These are phyloP conservation scores for Tagetes erecta DNA, from an alignment of 129 eudicot species.

Conservation along the genomic window DNA sequence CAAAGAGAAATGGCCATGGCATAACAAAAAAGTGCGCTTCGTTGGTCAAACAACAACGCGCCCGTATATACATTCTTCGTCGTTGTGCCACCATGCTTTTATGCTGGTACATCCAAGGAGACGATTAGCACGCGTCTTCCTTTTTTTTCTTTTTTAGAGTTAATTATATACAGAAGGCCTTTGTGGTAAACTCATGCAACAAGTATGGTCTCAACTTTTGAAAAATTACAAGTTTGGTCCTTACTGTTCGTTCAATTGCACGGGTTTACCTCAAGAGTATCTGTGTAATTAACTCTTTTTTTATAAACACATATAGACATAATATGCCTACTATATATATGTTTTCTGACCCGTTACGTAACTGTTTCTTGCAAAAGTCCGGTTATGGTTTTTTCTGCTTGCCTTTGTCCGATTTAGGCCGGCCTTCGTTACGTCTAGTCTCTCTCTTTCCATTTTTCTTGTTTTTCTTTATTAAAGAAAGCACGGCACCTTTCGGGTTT, in stretches of 20 bases:
- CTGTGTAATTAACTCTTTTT: not conserved
- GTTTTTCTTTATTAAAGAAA: not conserved
- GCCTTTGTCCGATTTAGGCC: not conserved
- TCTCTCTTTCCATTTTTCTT: not conserved
- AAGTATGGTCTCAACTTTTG: no score
- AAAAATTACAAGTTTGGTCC: no score
- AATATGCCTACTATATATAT: not conserved
- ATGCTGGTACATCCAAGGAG: constrained; percentile 82
- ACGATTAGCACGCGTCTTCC: constrained; percentile 35
- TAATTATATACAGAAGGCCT: no score
- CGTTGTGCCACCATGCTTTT: constrained; percentile 89
- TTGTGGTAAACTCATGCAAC: no score
- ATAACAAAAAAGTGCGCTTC: constrained; percentile 64
- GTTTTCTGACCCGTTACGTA: not conserved
- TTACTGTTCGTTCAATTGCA: no score
- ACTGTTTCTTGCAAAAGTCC: not conserved
- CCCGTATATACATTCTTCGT: constrained; percentile 68
- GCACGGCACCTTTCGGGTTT: not conserved
- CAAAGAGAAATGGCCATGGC: constrained; percentile 45
- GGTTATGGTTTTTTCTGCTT: not conserved
- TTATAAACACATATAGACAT: not conserved
- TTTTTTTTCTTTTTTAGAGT: not conserved
- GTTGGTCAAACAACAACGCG: constrained; percentile 69
- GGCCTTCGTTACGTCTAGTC: not conserved
- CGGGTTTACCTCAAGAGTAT: no score